phyloP scores from a whole-genome alignment of 148 eudicot species.

The Rhododendron vialii region DNA sequence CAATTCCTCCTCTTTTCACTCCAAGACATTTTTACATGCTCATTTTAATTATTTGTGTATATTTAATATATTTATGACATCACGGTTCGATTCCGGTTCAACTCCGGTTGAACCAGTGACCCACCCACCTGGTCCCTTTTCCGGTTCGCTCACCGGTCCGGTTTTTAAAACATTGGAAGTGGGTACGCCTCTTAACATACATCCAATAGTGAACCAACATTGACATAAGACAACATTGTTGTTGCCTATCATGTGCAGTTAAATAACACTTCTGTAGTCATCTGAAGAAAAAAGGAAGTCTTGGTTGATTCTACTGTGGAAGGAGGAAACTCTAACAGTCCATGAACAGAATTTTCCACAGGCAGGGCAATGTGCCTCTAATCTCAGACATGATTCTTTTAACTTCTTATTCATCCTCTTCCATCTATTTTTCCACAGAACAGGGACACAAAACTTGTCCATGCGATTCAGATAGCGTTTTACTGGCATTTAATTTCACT shows the following conservation, averaged over 20 bases:
- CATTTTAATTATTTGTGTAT: no score
- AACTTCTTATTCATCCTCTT: neutral
- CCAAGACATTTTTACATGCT: no score
- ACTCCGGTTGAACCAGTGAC: no score
- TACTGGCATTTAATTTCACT: neutral
- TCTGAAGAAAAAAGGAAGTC: neutral
- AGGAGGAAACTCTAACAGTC: neutral
- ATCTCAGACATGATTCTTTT: neutral
- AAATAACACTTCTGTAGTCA: neutral
- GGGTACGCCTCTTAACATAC: neutral
- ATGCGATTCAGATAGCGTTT: neutral
- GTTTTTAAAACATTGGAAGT: neutral
- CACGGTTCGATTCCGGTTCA: no score
- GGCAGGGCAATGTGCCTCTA: neutral
- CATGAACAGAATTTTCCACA: neutral
- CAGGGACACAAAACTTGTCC: neutral
- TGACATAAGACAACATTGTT: neutral
- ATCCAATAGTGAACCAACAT: neutral
- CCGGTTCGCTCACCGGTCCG: no score
- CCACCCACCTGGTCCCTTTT: no score
- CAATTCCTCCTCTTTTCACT: no score
- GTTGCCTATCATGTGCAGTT: neutral
- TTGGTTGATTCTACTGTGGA: neutral
- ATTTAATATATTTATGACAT: no score
- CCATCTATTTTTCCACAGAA: neutral